These are phyloP conservation scores for Apophysomyces trapeziformis DNA, from an alignment of 371 early-diverging fungal genomes.

Conservation along the genomic window DNA sequence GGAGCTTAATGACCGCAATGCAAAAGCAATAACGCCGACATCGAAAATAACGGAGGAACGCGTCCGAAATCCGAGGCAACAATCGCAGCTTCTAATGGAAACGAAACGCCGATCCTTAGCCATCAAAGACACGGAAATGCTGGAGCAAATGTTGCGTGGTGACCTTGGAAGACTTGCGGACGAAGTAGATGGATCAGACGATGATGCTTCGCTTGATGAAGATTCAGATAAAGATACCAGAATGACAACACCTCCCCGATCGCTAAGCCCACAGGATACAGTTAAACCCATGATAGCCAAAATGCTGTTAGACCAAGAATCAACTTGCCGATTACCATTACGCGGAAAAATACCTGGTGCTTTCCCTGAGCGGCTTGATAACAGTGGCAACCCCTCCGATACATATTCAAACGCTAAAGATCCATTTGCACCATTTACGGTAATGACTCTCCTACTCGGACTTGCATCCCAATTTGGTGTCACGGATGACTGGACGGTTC, in stretches of 20 bases:
- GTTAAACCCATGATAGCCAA: conserved; percentile 10
- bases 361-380: conserved; percentile 13
- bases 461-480: conserved; percentile 43
- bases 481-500: conserved; percentile 58
- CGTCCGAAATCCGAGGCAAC: conserved; percentile 37
- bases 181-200: conserved; percentile 17
- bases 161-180: conserved; percentile 30
- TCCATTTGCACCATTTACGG: conserved; percentile 42
- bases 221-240: conserved; percentile 21
- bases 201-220: conserved; percentile 11
- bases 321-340: conserved; percentile 13
- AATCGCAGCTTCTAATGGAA: conserved; percentile 56
- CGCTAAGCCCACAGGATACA: conserved; percentile 16
- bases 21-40: neutral
- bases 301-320: conserved; percentile 3
- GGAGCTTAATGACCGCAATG: conserved; percentile 8
- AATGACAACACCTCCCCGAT: conserved; percentile 24
- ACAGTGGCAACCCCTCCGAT: neutral
- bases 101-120: conserved; percentile 52
- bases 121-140: conserved; percentile 46
- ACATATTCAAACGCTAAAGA: conserved; percentile 31
- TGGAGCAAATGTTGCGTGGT: conserved; percentile 50
- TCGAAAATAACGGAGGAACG: conserved; percentile 14
- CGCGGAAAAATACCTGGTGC: conserved; percentile 24
- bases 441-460: conserved; percentile 40